Base-by-base conservation (phyloP, 306 rosid species). In the Begonia loranthoides region DNA sequence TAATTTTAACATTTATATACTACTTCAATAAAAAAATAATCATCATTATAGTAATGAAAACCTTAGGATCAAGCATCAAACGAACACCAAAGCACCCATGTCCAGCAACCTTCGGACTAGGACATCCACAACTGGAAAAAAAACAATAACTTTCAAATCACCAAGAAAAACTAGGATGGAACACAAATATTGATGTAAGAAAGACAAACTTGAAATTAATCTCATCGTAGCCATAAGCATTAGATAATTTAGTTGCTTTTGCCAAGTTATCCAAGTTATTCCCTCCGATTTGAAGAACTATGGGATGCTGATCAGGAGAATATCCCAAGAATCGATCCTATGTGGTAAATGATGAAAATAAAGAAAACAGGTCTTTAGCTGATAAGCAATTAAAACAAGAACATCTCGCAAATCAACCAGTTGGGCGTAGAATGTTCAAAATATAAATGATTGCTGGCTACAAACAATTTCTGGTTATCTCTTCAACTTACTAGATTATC, bases 241-340 rank as follows among this genome's bases (percentile, higher is more conserved):
- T 75, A 39, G 99, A 88, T 48, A 92, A 92, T 68, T 78, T 58
- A 34, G 94, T 75, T 38, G 99, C 99, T 73, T 87, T 86, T 22
- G 94, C 94, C 53, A 92, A 65, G 76, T 76, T 86, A 48, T 83
- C 80, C 69, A 92, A 74, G 67, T 86, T 83, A 83, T 70, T 92
- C 66, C 99, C 99, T 13, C 99, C 99, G 49, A 90, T 74, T 76
- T 92, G 99, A 67, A 92, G 88, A 76, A 92, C 94, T 51, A 92
- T 79, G 56, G 99, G 96, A 76, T 92, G 84, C 61, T 92, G 99
- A 41, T 83, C 94, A n/a, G 93, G 86, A 58, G 93, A 57, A 76
- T 43, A 92, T 0, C 77, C 85, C 84, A 92, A 76, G 75, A 86
- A 92, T 67, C 94, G 86, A 73, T 92, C 96, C 99, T 92, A 96